Conservation (phyloP, 306 rosid species). For the Lathyrus sativus region DNA sequence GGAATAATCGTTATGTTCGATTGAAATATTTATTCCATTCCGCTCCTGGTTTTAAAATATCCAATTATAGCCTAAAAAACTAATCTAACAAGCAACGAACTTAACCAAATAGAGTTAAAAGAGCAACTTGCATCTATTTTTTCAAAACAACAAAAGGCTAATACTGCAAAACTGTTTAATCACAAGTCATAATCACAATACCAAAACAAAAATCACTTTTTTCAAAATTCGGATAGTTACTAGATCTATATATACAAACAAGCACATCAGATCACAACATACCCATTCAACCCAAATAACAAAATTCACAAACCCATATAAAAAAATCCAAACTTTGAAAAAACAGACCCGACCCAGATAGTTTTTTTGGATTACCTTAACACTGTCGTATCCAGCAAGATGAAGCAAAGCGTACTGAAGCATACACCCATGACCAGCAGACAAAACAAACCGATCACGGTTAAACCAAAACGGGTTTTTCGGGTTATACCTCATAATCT, state of each 20-base stretch:
- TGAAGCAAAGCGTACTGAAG: conserved; percentile 90
- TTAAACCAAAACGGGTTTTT: conserved; percentile 94
- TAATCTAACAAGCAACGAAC: too few species aligned
- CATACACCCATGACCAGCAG: conserved; percentile 99
- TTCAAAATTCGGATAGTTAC: too few species aligned
- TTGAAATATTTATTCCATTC: too few species aligned
- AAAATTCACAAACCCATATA: neutral
- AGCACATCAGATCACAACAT: neutral
- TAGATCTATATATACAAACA: too few species aligned
- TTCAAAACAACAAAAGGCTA: neutral
- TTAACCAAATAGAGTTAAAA: neutral
- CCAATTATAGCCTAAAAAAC: too few species aligned
- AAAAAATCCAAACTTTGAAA: neutral
- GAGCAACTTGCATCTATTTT: neutral
- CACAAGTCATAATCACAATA: too few species aligned
- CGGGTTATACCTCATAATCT: conserved; percentile 85
- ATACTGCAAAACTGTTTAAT: too few species aligned
- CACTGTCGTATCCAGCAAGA: conserved; percentile 91
- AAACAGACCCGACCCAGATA: conserved; percentile 10
- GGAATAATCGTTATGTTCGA: too few species aligned
- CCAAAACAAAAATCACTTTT: too few species aligned
- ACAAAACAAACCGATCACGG: conserved; percentile 90
- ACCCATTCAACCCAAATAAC: neutral
- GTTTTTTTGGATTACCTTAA: conserved; percentile 48
- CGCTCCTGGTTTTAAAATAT: too few species aligned